Percentiles rank a stretch among this genome's conserved stretches.
phyloP scores from a whole-genome alignment of 495 filamentous ascomycete genomes.

The Neurospora tetrasperma region DNA sequence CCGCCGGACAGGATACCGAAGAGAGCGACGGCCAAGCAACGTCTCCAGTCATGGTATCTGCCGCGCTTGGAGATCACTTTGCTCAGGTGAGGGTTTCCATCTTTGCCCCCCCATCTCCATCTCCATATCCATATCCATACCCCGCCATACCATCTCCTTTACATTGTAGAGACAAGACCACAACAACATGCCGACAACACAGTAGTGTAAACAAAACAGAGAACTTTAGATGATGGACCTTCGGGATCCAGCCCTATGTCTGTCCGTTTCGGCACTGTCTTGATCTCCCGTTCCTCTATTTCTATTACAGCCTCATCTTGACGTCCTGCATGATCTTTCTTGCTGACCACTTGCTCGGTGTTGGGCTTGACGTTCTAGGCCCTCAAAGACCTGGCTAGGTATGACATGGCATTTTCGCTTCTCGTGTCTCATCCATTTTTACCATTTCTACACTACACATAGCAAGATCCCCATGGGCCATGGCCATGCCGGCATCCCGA shows the following conservation, averaged over 20 bases:
- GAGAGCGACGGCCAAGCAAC: neutral
- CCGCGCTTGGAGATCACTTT: neutral
- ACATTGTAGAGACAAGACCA: neutral
- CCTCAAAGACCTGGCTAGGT: conserved; percentile 39
- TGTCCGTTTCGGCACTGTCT: neutral
- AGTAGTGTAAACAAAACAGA: neutral
- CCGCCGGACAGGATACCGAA: neutral
- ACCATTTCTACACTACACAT: neutral
- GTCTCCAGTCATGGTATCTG: neutral
- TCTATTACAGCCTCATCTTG: neutral
- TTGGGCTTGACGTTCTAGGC: conserved; percentile 24
- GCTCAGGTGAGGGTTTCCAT: neutral
- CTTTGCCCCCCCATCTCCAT: neutral
- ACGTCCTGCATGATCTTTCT: neutral
- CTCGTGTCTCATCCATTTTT: neutral
- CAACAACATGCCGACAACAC: neutral
- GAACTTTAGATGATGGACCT: neutral
- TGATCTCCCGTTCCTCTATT: neutral
- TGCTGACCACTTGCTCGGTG: conserved; percentile 2
- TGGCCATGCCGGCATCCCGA: neutral
- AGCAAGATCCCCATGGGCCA: conserved; percentile 1
- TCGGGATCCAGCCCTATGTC: conserved; percentile 1
- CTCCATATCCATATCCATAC: neutral
- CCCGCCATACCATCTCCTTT: neutral
- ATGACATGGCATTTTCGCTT: conserved; percentile 17